Base-by-base conservation (phyloP, 176 grass and related monocot genomes). In the Bolboschoenus planiculmis region DNA sequence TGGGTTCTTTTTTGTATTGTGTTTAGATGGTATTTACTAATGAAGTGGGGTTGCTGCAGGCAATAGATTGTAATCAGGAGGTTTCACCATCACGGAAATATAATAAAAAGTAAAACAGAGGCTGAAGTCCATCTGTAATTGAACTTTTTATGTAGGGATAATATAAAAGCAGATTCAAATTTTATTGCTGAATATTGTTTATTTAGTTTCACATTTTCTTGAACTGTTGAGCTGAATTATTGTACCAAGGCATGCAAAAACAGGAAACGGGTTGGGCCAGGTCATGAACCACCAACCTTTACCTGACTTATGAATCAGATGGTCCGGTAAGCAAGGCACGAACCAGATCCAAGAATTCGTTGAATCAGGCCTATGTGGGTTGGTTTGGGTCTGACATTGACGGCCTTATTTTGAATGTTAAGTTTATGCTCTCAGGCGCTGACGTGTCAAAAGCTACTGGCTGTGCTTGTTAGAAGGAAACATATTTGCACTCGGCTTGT, bases 391-490 rank as follows among this genome's bases (percentile, higher is more conserved):
- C 24, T 31, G 23, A 50, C 24, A 18, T 50, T 75, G 20, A 24
- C 26, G 24, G 43, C 20, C 34, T 70, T 70, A 48, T 29, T 75
- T 75, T 75, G 43, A 75, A 14, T 75, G 23, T 75, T 47, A 75
- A 29, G 26, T 84, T 91, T 66, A 65, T 89, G 44, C 77, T 90
- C 34, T 36, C 90, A 98, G 95, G 91, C 90, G 27, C 63, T 95
- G 39, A 91, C 92, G 85, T 98, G 95, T 85, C 90, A 94, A 84
- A 93, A 92, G 73, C 84, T 98, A 71, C 85, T 98, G 86, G 89
- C 90, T 36, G 90, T 91, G 54, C 87, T 98, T 88, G 95, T 98
- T 79, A 84, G 79, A 65, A 76, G 88, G 89, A 98, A 91, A 79
- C 87, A 98, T 57, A 92, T 90, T 67, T 92, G 92, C 27, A 46